A percentile compares a stretch with the other conserved stretches of the same genome.
Evolutionary conservation across 1,139 yeast species (phyloP).

Genomic region (Yamadazyma jaroonii): DNA sequence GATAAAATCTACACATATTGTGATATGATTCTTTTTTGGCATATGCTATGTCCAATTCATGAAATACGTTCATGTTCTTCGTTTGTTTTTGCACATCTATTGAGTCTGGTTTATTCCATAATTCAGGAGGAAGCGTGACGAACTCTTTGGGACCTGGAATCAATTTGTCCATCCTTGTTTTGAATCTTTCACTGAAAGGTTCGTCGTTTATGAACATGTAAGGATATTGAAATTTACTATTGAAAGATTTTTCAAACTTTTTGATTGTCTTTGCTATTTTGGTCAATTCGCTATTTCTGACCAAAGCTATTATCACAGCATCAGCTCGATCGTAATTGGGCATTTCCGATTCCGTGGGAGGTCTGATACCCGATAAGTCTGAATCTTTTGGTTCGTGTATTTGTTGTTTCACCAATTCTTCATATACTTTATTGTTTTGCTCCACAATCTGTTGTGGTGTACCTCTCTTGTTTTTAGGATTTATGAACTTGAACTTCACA

Average conservation of each 20-base stretch:
- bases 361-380: conserved; percentile 32
- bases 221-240: conserved; percentile 69
- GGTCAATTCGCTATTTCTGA: conserved; percentile 58
- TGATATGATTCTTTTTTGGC: conserved; percentile 66
- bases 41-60: conserved; percentile 54
- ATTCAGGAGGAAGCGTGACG: conserved; percentile 50
- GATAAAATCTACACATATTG: conserved; percentile 66
- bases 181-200: conserved; percentile 60
- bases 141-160: conserved; percentile 56
- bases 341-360: conserved; percentile 24
- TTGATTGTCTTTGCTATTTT: conserved; percentile 51
- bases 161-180: conserved; percentile 30
- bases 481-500: conserved; percentile 34
- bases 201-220: conserved; percentile 77
- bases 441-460: conserved; percentile 27
- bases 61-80: conserved; percentile 37
- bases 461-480: conserved; percentile 28
- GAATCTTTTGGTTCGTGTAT: conserved; percentile 52
- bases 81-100: conserved; percentile 47
- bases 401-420: conserved; percentile 25
- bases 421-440: conserved; percentile 31
- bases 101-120: conserved; percentile 65
- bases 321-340: conserved; percentile 48
- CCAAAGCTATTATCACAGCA: conserved; percentile 74
- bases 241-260: conserved; percentile 63